These are phyloP conservation scores for Aspergillus ibericus DNA, from an alignment of 2,329 filamentous ascomycete genomes.

Conservation along the genomic window DNA sequence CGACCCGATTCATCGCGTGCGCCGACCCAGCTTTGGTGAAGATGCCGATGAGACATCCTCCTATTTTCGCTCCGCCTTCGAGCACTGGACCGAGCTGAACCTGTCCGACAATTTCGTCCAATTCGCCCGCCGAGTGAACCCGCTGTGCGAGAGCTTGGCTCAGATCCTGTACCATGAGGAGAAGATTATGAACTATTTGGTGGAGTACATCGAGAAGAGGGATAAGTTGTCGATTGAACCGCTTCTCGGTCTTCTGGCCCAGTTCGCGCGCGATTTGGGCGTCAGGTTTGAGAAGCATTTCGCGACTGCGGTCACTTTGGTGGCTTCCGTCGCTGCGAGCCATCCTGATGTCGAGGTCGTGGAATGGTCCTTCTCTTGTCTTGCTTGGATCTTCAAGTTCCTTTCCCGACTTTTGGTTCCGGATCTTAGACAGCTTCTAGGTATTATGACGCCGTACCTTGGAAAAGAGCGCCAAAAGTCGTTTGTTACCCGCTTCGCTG, in stretches of 20 bases:
- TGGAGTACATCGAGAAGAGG: slow-evolving; percentile 71
- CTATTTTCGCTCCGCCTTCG: slow-evolving; percentile 78
- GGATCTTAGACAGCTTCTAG: slow-evolving; percentile 79
- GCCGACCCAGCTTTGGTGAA: slow-evolving; percentile 76
- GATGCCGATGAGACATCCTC: slow-evolving; percentile 76
- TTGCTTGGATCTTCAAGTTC: slow-evolving; percentile 97
- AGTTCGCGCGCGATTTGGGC: slow-evolving; percentile 92
- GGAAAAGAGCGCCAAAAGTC: slow-evolving; percentile 79
- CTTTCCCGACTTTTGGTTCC: slow-evolving; percentile 82
- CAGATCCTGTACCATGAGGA: slow-evolving; percentile 90
- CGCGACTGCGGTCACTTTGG: slow-evolving; percentile 68
- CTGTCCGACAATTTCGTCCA: slow-evolving; percentile 75
- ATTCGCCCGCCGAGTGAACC: slow-evolving; percentile 73
- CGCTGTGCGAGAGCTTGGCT: slow-evolving; percentile 83
- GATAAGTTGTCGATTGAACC: slow-evolving; percentile 83
- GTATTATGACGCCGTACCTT: slow-evolving; percentile 78
- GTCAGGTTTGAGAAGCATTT: slow-evolving; percentile 87
- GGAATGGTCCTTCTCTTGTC: slow-evolving; percentile 92
- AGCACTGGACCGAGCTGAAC: slow-evolving; percentile 91
- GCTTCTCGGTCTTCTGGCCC: slow-evolving; percentile 80
- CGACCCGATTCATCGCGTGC: slow-evolving; percentile 87
- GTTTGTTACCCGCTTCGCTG: slow-evolving; percentile 88
- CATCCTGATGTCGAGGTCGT: slow-evolving; percentile 83
- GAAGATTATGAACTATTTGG: slow-evolving; percentile 75
- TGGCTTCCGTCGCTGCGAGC: slow-evolving; percentile 75